phyloP scores from a whole-genome alignment of 768 basidiomycete genomes.

The Trametes cinnabarina region DNA sequence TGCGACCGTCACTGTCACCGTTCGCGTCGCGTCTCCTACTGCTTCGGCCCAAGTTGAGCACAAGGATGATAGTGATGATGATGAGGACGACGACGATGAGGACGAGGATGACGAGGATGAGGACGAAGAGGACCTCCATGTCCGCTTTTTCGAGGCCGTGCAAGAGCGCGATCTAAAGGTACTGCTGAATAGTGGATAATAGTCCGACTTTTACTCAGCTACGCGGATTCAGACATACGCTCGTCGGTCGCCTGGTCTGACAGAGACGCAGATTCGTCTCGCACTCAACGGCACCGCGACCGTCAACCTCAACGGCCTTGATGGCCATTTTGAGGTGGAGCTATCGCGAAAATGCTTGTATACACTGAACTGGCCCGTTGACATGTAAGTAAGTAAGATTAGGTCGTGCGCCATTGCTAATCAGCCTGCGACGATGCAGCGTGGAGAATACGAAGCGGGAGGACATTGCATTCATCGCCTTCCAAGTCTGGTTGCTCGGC shows the following conservation, averaged over 20 bases:
- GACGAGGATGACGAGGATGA: constrained; percentile 17
- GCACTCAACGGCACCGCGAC: constrained; percentile 6
- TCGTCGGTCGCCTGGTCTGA: background rate
- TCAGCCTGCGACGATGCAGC: constrained; percentile 33
- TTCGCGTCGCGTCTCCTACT: constrained; percentile 4
- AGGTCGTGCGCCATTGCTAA: background rate
- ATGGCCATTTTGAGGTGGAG: constrained; percentile 33
- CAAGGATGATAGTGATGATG: constrained; percentile 7
- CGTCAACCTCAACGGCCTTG: constrained; percentile 35
- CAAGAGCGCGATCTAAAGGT: background rate
- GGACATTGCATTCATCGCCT: constrained; percentile 73
- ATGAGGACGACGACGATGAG: constrained; percentile 19
- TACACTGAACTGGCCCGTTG: constrained; percentile 68
- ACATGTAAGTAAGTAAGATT: constrained; percentile 46
- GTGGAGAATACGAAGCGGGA: constrained; percentile 73
- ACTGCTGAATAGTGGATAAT: background rate
- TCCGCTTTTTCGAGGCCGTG: background rate
- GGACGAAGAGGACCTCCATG: background rate
- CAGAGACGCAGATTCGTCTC: background rate
- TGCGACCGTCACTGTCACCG: constrained; percentile 19
- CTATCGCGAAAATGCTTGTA: constrained; percentile 51
- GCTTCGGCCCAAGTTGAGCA: constrained; percentile 1
- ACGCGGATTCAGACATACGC: background rate
- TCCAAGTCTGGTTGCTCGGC: constrained; percentile 78
- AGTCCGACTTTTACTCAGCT: background rate